These are phyloP conservation scores for Spiraea crenata DNA, from an alignment of 331 rosid genomes.

Conservation along the genomic window DNA sequence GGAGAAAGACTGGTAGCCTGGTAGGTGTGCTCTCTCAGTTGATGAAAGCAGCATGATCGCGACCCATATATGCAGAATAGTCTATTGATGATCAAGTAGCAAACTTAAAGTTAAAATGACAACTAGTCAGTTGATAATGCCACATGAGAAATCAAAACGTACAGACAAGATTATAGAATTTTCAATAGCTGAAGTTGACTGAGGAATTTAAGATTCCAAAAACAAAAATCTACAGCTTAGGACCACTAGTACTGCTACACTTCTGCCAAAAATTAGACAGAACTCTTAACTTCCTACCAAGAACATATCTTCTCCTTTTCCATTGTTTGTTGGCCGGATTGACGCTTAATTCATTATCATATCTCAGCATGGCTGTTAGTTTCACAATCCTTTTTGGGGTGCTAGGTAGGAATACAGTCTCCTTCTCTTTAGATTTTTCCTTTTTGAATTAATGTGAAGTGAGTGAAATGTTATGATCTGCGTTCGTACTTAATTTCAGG, in stretches of 20 bases:
- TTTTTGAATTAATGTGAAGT: not conserved
- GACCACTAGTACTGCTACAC: not conserved
- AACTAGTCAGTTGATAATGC: not conserved
- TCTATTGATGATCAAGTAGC: not conserved
- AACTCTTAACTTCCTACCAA: not conserved
- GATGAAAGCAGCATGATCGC: not conserved
- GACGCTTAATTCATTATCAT: not conserved
- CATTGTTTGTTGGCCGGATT: not conserved
- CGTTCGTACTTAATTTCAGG: constrained; percentile 15
- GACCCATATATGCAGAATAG: not conserved
- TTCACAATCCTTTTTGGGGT: constrained; percentile 9
- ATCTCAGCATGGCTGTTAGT: constrained; percentile 8
- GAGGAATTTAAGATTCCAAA: no score
- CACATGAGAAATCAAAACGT: not conserved
- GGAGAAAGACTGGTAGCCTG: no score
- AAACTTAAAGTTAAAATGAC: not conserved
- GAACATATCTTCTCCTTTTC: not conserved
- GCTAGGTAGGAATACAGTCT: not conserved
- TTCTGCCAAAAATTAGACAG: not conserved
- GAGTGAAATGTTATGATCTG: not conserved
- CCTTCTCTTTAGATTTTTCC: not conserved
- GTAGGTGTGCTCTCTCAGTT: no score
- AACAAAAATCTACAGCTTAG: no score
- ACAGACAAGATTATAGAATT: not conserved
- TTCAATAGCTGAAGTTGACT: not conserved